These are phyloP conservation scores for Calvatia gigantea DNA, from an alignment of 768 basidiomycete genomes.

Conservation along the genomic window DNA sequence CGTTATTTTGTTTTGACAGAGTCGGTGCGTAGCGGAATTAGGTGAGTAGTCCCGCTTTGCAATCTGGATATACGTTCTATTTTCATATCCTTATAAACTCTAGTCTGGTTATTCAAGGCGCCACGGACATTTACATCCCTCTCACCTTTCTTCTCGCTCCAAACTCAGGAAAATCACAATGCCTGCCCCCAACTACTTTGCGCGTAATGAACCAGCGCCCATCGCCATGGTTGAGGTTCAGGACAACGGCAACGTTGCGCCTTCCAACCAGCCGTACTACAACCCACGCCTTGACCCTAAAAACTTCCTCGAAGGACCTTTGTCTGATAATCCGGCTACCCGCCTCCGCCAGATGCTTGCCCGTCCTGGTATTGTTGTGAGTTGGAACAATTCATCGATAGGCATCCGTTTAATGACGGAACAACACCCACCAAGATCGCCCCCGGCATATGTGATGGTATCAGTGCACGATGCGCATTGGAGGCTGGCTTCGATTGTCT, in stretches of 20 bases:
- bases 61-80: not conserved
- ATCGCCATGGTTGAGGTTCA: not conserved
- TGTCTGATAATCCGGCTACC: constrained; percentile 67
- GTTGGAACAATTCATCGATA: constrained; percentile 16
- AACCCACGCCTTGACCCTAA: constrained; percentile 67
- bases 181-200: constrained; percentile 11
- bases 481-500: constrained; percentile 76
- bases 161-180: not conserved
- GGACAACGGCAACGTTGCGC: not conserved
- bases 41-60: not conserved
- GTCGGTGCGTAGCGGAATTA: constrained; percentile 5
- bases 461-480: constrained; percentile 73
- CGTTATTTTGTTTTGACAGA: not conserved
- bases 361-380: constrained; percentile 70
- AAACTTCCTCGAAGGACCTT: constrained; percentile 64
- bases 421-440: constrained; percentile 43
- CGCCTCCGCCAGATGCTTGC: constrained; percentile 66
- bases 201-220: not conserved
- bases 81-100: constrained; percentile 7
- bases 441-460: constrained; percentile 77
- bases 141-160: not conserved
- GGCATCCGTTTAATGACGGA: not conserved
- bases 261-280: constrained; percentile 38
- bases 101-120: not conserved
- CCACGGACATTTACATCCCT: not conserved